These are phyloP conservation scores for Discostella stelligera DNA, from an alignment of 352 stramenopile species.

Conservation along the genomic window DNA sequence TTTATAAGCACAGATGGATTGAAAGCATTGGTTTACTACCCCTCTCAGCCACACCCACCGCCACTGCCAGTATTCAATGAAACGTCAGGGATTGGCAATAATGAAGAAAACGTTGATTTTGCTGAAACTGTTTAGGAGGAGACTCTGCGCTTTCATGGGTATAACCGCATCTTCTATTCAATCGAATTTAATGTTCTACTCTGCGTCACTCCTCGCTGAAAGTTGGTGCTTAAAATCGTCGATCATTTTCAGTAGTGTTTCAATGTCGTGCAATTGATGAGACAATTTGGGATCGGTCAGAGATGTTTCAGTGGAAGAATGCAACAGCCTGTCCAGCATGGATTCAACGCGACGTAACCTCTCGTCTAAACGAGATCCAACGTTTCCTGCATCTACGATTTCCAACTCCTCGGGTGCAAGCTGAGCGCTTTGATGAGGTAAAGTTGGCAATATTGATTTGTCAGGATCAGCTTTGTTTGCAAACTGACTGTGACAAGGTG, in stretches of 20 bases:
- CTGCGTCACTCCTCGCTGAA: constrained; percentile 26
- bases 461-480: constrained; percentile 10
- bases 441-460: constrained; percentile 18
- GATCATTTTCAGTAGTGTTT: constrained; percentile 37
- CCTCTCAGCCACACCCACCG: no score
- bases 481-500: constrained; percentile 10
- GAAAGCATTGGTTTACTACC: no score
- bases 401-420: neutral
- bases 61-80: no score
- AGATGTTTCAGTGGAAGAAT: constrained; percentile 12
- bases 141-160: no score
- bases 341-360: constrained; percentile 45
- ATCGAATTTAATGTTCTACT: constrained; percentile 4
- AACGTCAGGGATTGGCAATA: no score
- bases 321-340: constrained; percentile 36
- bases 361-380: constrained; percentile 21
- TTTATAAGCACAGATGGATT: no score
- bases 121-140: no score
- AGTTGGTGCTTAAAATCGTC: constrained; percentile 37
- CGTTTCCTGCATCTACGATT: constrained; percentile 2
- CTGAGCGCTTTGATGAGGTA: neutral
- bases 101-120: no score
- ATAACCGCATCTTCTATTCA: neutral
- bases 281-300: neutral
- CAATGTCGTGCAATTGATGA: constrained; percentile 6